phyloP scores from a whole-genome alignment of 106 monocot species.

The Allium cepa region DNA sequence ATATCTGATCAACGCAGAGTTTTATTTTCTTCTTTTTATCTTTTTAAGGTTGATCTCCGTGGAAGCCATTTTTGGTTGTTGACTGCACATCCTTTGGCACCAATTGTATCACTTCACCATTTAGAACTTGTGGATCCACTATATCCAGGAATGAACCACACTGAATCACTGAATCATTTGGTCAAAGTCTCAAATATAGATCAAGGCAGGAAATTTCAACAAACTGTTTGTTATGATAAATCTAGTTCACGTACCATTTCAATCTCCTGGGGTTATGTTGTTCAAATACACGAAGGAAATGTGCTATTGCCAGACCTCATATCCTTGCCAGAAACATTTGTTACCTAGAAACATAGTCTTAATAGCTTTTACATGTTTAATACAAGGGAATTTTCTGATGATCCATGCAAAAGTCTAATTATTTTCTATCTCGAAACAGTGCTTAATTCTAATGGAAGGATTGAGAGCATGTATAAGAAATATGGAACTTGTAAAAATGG shows the following conservation, averaged over 20 bases:
- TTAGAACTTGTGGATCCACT: constrained; percentile 58
- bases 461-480: constrained; percentile 43
- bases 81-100: constrained; percentile 61
- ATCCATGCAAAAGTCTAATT: constrained; percentile 57
- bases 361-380: constrained; percentile 55
- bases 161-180: constrained; percentile 34
- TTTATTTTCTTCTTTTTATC: too few relatives aligned
- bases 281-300: constrained; percentile 70
- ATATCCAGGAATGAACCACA: constrained; percentile 50
- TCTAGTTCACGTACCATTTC: constrained; percentile 33
- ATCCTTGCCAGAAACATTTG: constrained; percentile 52
- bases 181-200: constrained; percentile 44
- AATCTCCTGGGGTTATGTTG: constrained; percentile 76
- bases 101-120: constrained; percentile 80
- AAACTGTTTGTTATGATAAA: constrained; percentile 70
- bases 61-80: constrained; percentile 68
- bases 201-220: constrained; percentile 57
- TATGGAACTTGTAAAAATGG: constrained; percentile 28
- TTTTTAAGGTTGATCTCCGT: constrained; percentile 59
- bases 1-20: too few relatives aligned
- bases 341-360: constrained; percentile 39
- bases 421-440: constrained; percentile 58
- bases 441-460: constrained; percentile 9
- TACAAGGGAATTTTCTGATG: constrained; percentile 44
- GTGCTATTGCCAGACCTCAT: constrained; percentile 56